phyloP scores from a whole-genome alignment of 208 protist species.

The Acanthamoeba lugdunensis region DNA sequence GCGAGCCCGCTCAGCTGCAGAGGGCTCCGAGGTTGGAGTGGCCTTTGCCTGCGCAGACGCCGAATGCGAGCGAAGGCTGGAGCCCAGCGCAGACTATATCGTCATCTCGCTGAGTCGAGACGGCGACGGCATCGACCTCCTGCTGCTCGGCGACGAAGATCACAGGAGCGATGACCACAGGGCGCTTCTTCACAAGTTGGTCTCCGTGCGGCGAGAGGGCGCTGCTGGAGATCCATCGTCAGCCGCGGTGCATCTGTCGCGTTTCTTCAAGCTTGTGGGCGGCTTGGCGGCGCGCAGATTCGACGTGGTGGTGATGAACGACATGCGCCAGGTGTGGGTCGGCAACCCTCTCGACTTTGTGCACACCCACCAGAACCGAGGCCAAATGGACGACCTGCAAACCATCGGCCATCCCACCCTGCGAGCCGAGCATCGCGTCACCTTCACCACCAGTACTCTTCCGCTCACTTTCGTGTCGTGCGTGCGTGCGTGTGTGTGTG shows the following conservation, averaged over 20 bases:
- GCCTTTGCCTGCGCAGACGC: neutral
- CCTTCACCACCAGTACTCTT: neutral
- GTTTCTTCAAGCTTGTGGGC: neutral
- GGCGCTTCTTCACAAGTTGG: neutral
- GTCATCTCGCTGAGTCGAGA: neutral
- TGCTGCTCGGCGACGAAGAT: too few relatives aligned
- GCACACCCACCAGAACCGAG: neutral
- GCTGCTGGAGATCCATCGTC: neutral
- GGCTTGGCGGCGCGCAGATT: neutral
- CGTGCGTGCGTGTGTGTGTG: too few relatives aligned
- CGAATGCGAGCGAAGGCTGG: neutral
- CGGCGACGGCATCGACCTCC: too few relatives aligned
- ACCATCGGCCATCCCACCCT: slow-evolving; percentile 14
- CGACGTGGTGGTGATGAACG: neutral
- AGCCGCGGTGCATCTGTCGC: neutral
- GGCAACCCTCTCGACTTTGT: slow-evolving; percentile 41
- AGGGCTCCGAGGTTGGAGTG: neutral
- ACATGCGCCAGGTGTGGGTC: slow-evolving; percentile 63
- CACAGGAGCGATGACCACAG: too few relatives aligned
- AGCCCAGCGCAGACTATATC: too few relatives aligned
- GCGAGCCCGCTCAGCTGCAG: neutral
- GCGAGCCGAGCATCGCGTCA: neutral
- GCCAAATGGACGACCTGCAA: slow-evolving; percentile 35
- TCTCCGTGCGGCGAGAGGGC: neutral
- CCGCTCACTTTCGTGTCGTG: neutral